These are phyloP conservation scores for Amanita thiersii DNA, from an alignment of 768 basidiomycete species.

Conservation along the genomic window DNA sequence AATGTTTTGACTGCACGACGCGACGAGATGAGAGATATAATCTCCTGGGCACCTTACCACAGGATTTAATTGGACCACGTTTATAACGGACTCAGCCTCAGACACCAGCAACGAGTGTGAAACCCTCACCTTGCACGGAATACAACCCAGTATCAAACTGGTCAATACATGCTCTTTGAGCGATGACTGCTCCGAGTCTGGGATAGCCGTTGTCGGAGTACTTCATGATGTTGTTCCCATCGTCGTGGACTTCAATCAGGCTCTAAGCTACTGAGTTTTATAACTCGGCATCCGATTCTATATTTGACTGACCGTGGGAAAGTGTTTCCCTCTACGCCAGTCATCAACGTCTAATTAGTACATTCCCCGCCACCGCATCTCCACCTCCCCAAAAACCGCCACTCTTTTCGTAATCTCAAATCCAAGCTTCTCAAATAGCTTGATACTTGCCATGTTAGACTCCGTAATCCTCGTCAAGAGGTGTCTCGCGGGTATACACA, in stretches of 20 bases:
- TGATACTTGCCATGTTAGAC: slow-evolving; percentile 60
- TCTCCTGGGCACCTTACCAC: slow-evolving; percentile 37
- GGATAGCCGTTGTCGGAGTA: no score
- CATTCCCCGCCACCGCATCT: slow-evolving; percentile 39
- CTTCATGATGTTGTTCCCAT: no score
- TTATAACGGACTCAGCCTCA: not conserved
- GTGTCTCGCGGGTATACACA: slow-evolving; percentile 32
- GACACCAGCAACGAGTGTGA: not conserved
- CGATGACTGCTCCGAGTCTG: not conserved
- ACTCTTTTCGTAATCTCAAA: slow-evolving; percentile 62
- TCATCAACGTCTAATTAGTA: not conserved
- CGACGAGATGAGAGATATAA: slow-evolving; percentile 37
- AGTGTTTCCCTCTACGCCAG: not conserved
- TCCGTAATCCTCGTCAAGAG: slow-evolving; percentile 69
- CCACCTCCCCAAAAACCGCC: slow-evolving; percentile 76
- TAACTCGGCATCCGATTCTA: no score
- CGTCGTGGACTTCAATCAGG: no score
- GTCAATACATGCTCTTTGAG: slow-evolving; percentile 17
- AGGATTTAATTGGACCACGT: not conserved
- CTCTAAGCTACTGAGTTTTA: no score
- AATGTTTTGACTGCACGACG: slow-evolving; percentile 45
- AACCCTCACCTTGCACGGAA: slow-evolving; percentile 17
- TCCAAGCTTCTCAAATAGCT: slow-evolving; percentile 69
- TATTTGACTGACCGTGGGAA: not conserved
- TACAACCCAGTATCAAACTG: slow-evolving; percentile 19